phyloP scores from a whole-genome alignment of 2,329 filamentous ascomycete genomes.

The Colletotrichum musae region DNA sequence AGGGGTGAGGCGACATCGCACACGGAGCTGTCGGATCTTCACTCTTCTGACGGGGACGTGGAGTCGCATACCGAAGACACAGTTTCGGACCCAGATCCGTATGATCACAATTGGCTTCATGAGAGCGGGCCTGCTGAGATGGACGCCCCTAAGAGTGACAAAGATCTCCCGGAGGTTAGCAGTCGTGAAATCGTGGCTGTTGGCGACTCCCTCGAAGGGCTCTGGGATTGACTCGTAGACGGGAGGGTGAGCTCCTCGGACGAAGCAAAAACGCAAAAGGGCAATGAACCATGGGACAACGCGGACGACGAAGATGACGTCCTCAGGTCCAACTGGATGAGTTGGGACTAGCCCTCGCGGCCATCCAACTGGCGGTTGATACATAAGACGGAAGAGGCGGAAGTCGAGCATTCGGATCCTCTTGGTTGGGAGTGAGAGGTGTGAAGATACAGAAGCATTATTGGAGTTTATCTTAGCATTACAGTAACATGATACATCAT shows the following conservation, averaged over 20 bases:
- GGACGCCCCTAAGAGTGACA: slow-evolving; percentile 1
- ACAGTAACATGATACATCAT: slow-evolving; percentile 10
- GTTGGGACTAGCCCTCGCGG: slow-evolving; percentile 34
- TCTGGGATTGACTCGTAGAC: slow-evolving; percentile 44
- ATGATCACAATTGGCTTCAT: slow-evolving; percentile 36
- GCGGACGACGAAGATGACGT: slow-evolving; percentile 32
- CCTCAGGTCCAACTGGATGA: slow-evolving; percentile 40
- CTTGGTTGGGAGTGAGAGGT: background rate
- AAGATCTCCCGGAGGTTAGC: slow-evolving; percentile 22
- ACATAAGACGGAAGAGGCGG: background rate
- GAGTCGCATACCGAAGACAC: slow-evolving; percentile 41
- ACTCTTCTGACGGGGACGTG: slow-evolving; percentile 40
- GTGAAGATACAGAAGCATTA: slow-evolving; percentile 13
- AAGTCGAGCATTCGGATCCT: background rate
- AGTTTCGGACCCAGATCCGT: slow-evolving; percentile 39
- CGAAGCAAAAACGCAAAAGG: slow-evolving; percentile 37
- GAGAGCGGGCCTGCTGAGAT: background rate
- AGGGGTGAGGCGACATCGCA: slow-evolving; percentile 35
- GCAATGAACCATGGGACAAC: background rate
- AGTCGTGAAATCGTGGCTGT: slow-evolving; percentile 30
- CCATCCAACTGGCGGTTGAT: background rate
- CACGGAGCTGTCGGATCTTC: slow-evolving; percentile 40
- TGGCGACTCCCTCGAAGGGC: slow-evolving; percentile 28
- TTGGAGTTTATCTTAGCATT: slow-evolving; percentile 16
- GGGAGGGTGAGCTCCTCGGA: slow-evolving; percentile 44